A percentile compares a stretch with the other conserved stretches of the same genome.
phyloP scores from a whole-genome alignment of 148 eudicot genomes.

The Chenopodium quinoa region DNA sequence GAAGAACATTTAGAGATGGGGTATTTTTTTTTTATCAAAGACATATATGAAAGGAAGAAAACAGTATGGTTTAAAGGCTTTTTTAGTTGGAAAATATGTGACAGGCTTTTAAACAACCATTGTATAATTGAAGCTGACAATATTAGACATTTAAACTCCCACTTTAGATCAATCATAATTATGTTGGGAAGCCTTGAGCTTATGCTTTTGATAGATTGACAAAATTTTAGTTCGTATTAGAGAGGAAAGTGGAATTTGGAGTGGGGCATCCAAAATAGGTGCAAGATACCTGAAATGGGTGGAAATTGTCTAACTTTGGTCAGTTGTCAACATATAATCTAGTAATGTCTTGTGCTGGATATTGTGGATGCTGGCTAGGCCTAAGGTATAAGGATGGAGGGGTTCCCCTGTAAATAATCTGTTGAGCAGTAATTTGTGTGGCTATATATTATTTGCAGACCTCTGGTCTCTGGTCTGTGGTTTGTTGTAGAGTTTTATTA shows the following conservation, averaged over 20 bases:
- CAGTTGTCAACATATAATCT: background rate
- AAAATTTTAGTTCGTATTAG: background rate
- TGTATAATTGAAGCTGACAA: background rate
- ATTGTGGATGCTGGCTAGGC: background rate
- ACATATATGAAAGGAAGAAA: background rate
- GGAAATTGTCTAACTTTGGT: background rate
- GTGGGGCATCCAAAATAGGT: constrained; percentile 2
- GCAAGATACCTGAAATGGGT: background rate
- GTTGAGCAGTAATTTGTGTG: background rate
- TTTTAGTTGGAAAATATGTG: background rate
- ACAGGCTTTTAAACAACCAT: background rate
- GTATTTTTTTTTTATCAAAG: background rate
- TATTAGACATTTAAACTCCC: background rate
- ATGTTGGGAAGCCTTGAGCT: background rate
- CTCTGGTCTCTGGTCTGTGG: background rate
- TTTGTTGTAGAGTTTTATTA: background rate
- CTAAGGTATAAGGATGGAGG: background rate
- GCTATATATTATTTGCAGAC: background rate
- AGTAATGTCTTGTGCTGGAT: background rate
- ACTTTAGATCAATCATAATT: background rate
- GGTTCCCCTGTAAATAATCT: background rate
- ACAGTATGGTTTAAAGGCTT: background rate
- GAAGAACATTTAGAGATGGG: no score
- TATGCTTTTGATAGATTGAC: background rate
- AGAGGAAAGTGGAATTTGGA: constrained; percentile 4